Conservation (phyloP, 2,329 filamentous ascomycete genomes). For the Venturia carpophila region DNA sequence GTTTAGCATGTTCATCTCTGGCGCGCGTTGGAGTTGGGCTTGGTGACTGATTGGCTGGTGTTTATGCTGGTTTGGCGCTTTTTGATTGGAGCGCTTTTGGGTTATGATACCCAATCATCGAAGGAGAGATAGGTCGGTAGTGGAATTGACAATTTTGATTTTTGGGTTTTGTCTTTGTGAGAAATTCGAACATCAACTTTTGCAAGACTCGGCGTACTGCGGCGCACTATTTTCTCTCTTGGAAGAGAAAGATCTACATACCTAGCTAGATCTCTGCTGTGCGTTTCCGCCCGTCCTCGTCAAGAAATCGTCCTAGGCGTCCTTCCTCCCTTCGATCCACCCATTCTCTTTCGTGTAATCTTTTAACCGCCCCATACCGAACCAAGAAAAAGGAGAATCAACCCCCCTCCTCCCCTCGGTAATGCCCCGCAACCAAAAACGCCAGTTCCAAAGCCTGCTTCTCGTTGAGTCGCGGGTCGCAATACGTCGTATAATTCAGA, state of each 20-base stretch:
- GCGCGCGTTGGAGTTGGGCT: not conserved
- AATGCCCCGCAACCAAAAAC: slow-evolving; percentile 85
- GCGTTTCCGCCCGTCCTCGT: not conserved
- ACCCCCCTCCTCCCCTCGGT: slow-evolving; percentile 42
- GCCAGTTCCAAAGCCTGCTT: slow-evolving; percentile 95
- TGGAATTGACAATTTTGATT: not conserved
- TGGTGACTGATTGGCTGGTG: not conserved
- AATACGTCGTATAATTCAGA: slow-evolving; percentile 91
- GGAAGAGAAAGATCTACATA: too few relatives aligned
- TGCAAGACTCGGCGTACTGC: too few relatives aligned
- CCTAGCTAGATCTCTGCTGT: too few relatives aligned
- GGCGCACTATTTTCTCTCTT: too few relatives aligned
- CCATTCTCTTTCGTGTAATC: too few relatives aligned
- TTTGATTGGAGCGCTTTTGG: not conserved
- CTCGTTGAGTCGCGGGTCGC: slow-evolving; percentile 90
- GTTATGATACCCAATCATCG: slow-evolving; percentile 8
- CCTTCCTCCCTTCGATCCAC: too few relatives aligned
- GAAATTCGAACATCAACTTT: too few relatives aligned
- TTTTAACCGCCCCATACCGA: too few relatives aligned
- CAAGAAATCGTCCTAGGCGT: too few relatives aligned
- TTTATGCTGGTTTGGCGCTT: not conserved
- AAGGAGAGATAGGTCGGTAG: not conserved
- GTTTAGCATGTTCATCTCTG: not conserved
- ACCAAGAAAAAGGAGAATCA: too few relatives aligned
- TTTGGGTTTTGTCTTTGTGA: not conserved